A percentile compares a stretch with the other conserved stretches of the same genome.
Evolutionary conservation across 306 rosid genomes (phyloP).

Genomic region (Dalbergia oliveri): DNA sequence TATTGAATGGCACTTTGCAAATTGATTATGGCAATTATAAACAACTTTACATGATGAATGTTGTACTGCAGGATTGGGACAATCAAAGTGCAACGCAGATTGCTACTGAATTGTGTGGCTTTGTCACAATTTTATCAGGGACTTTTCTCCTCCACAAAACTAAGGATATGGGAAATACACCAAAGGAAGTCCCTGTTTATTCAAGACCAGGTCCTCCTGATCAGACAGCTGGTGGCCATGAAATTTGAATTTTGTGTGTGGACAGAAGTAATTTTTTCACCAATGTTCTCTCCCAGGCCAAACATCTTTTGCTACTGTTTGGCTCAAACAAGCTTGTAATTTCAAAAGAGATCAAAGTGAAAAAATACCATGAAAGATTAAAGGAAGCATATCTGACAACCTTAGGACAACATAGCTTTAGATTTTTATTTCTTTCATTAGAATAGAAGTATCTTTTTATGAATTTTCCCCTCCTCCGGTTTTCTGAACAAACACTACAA

Average conservation of each 20-base stretch:
- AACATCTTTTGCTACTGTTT: constrained; percentile 1
- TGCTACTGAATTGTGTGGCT: constrained; percentile 81
- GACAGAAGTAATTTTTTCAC: background rate
- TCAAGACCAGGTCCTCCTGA: constrained; percentile 38
- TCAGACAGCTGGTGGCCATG: constrained; percentile 13
- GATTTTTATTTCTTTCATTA: background rate
- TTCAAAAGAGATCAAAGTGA: background rate
- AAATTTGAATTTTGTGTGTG: constrained; percentile 4
- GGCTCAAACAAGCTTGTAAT: constrained; percentile 34
- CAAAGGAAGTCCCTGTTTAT: constrained; percentile 44
- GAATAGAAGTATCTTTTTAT: constrained; percentile 15
- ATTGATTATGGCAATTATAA: background rate
- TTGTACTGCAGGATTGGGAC: constrained; percentile 75
- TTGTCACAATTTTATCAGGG: constrained; percentile 86
- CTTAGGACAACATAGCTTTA: constrained; percentile 25
- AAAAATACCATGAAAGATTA: background rate
- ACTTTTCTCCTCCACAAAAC: constrained; percentile 94
- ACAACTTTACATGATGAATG: background rate
- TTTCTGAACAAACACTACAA: too few species aligned
- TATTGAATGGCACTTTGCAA: background rate
- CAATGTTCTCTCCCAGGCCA: background rate
- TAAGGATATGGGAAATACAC: constrained; percentile 75
- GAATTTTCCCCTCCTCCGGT: too few species aligned
- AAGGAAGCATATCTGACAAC: constrained; percentile 17
- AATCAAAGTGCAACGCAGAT: constrained; percentile 74